A percentile compares a stretch with the other conserved stretches of the same genome.
phyloP scores from a whole-genome alignment of 1,284 basidiomycete species.

The Fomes fomentarius region DNA sequence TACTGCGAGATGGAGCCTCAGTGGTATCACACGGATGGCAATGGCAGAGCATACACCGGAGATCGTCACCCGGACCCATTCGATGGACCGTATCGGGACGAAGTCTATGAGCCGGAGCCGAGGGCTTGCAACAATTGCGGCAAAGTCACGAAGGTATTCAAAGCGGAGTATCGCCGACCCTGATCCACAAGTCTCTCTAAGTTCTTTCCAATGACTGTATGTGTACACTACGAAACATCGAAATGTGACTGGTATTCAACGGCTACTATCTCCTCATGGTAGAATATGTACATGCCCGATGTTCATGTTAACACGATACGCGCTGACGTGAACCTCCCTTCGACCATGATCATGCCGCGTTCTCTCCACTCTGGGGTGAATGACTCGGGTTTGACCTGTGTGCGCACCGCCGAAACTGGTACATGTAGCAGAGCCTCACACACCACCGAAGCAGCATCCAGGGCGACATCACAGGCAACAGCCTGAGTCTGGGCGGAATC shows the following conservation, averaged over 20 bases:
- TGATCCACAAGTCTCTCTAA: no score
- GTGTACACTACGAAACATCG: no score
- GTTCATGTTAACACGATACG: neutral
- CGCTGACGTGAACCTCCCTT: neutral
- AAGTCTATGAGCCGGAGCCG: slow-evolving; percentile 33
- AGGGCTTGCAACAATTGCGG: slow-evolving; percentile 39
- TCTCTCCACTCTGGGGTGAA: neutral
- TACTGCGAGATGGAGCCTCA: slow-evolving; percentile 37
- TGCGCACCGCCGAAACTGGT: neutral
- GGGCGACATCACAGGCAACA: no score
- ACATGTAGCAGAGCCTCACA: neutral
- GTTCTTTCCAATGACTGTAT: no score
- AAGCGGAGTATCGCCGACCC: slow-evolving; percentile 19
- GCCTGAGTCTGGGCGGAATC: no score
- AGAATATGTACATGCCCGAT: no score
- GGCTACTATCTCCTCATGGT: no score
- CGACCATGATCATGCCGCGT: neutral
- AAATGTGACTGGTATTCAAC: no score
- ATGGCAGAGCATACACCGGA: slow-evolving; percentile 32
- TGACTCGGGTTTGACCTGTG: neutral
- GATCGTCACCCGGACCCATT: slow-evolving; percentile 36
- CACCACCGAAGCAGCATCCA: no score
- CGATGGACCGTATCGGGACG: slow-evolving; percentile 22
- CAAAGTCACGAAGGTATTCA: slow-evolving; percentile 31
- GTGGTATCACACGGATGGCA: slow-evolving; percentile 36